Base-by-base conservation (phyloP, 768 basidiomycete species). In the Mrakia blollopis region DNA sequence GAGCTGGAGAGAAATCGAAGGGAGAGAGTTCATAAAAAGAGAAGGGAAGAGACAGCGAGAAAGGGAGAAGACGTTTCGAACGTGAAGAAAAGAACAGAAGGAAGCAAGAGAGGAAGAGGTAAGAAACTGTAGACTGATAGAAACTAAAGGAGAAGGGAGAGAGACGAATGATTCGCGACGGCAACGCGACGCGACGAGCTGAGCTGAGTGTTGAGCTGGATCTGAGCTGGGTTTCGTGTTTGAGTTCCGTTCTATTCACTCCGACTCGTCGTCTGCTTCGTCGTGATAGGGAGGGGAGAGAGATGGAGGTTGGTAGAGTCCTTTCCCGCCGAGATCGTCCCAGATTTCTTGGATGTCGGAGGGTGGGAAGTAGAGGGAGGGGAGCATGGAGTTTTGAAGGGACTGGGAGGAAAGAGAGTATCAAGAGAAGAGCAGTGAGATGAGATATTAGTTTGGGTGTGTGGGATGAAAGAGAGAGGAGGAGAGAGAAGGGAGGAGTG, bases 301-400 rank as follows among this genome's bases (percentile, higher is more conserved):
- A 30, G 63, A 35, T 32, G 10, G 39, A 7, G 65, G 65, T 35
- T 39, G 35, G 10, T 39, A 68, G 37, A 25, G 21, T 4, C 37
- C 65, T 16, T 39, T 18, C 14, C 65, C 65, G 4, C 35, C 65
- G 65, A 44, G 39, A 11, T 35, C 25, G 7, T 25, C 37, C 65
- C 65, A 68, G 37, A 68, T 37, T 9, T 35, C 8, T 68, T 68
- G 65, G 25, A 68, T 30, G 39, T 68, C 65, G 9, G 35, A 39
- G 16, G 65, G 16, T 0, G 65, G 65, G 37, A 68, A 68, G 65
- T 44, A 16, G 65, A 68, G 65, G 35, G 18, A 16, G 8, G 65
- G 65, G 39, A 68, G 65, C 65, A 68, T 68, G 37, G 65, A 68
- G 65, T 68, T 68, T 68, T 68, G 65, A 39, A 68, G 39, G 18